Evolutionary conservation across 768 basidiomycete genomes (phyloP).

Genomic region (Rhizopogon vesiculosus): DNA sequence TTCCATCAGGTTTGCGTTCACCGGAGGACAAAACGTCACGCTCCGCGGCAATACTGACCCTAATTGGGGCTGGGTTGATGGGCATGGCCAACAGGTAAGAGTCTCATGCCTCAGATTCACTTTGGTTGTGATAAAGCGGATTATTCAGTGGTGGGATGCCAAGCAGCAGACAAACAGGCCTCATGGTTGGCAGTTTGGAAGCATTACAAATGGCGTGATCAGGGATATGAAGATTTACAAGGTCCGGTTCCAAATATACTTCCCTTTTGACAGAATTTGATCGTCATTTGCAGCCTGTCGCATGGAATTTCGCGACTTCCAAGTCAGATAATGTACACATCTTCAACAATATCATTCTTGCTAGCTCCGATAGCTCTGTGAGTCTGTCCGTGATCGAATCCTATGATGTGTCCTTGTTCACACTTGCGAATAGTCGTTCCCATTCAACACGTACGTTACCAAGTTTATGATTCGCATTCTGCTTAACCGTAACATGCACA

Average conservation of each 20-base stretch:
- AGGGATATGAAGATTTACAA: slow-evolving; percentile 55
- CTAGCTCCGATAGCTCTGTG: slow-evolving; percentile 38
- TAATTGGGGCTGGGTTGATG: slow-evolving; percentile 63
- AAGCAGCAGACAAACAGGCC: slow-evolving; percentile 49
- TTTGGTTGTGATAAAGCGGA: background rate
- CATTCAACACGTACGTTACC: slow-evolving; percentile 52
- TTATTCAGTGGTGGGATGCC: slow-evolving; percentile 53
- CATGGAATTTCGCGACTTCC: slow-evolving; percentile 54
- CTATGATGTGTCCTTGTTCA: background rate
- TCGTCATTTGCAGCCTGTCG: slow-evolving; percentile 40
- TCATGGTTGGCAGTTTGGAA: slow-evolving; percentile 48
- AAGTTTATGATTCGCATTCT: background rate
- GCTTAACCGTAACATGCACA: background rate
- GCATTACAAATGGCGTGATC: slow-evolving; percentile 51
- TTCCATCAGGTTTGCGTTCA: slow-evolving; percentile 45
- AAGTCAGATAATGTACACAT: slow-evolving; percentile 45
- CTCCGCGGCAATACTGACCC: slow-evolving; percentile 50
- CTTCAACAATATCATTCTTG: slow-evolving; percentile 52
- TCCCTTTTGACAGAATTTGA: background rate
- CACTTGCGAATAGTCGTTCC: slow-evolving; percentile 38
- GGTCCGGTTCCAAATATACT: slow-evolving; percentile 20
- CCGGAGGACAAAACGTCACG: slow-evolving; percentile 54
- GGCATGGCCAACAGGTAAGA: slow-evolving; percentile 49
- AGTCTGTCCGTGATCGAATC: background rate
- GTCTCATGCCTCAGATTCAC: background rate